Evolutionary conservation across 2,329 filamentous ascomycete species (phyloP).

Genomic region (Esteya vermicola): DNA sequence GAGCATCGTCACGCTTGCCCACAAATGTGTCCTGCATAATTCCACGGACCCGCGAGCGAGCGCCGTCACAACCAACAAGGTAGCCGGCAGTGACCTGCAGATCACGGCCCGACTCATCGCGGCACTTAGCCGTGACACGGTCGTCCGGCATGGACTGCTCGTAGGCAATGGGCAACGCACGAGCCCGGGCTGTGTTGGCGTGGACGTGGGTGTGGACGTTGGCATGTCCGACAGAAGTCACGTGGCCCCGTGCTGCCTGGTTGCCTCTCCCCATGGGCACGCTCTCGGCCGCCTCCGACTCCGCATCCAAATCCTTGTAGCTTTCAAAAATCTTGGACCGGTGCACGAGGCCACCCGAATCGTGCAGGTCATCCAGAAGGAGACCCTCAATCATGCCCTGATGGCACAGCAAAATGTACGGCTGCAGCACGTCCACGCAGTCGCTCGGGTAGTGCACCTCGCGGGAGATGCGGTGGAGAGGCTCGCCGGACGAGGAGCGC

Average conservation of each 20-base stretch:
- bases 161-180: no score
- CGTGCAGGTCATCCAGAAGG: constrained; percentile 52
- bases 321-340: constrained; percentile 51
- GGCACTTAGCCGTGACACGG: no score
- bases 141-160: no score
- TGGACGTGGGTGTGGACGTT: no score
- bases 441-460: constrained; percentile 48
- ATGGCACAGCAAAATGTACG: constrained; percentile 46
- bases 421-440: constrained; percentile 32
- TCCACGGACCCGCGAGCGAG: constrained; percentile 54
- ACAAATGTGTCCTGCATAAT: constrained; percentile 29
- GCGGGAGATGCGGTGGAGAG: constrained; percentile 18
- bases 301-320: no score
- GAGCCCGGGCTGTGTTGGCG: no score
- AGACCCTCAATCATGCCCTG: constrained; percentile 63
- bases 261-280: no score
- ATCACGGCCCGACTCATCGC: no score
- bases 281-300: no score
- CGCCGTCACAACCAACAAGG: constrained; percentile 59
- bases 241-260: no score
- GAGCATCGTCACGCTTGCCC: no score
- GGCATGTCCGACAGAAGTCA: no score
- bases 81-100: constrained; percentile 31
- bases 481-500: constrained; percentile 42
- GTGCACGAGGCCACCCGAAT: constrained; percentile 47